A percentile compares a stretch with the other conserved stretches of the same genome.
Evolutionary conservation across 495 filamentous ascomycete species (phyloP).

Genomic region (Aspergillus steynii): DNA sequence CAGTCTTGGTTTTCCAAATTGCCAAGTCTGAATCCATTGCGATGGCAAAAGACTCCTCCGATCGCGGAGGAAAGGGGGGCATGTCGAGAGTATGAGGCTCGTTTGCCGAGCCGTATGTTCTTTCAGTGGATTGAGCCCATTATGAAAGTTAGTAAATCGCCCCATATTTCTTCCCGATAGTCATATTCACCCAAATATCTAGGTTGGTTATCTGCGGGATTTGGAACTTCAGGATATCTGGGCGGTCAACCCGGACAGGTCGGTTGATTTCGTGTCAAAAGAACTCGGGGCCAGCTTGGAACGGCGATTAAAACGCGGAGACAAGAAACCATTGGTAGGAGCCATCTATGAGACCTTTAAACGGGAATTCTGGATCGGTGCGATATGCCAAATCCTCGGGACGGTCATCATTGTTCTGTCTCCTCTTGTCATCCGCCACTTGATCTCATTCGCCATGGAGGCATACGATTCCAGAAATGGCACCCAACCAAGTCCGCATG

Average conservation of each 20-base stretch:
- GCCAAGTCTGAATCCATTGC: conserved; percentile 1
- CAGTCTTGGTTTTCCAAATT: neutral
- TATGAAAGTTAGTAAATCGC: conserved; percentile 2
- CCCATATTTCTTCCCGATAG: neutral
- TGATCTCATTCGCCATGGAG: conserved; percentile 77
- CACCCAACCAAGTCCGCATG: conserved; percentile 53
- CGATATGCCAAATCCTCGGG: conserved; percentile 70
- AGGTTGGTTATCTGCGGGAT: conserved; percentile 74
- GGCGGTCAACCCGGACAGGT: conserved; percentile 76
- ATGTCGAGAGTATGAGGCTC: neutral
- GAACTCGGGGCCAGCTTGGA: conserved; percentile 68
- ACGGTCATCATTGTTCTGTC: conserved; percentile 71
- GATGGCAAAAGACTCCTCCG: conserved; percentile 3
- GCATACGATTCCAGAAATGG: conserved; percentile 63
- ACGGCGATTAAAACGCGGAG: conserved; percentile 61
- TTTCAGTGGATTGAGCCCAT: conserved; percentile 1
- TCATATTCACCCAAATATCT: neutral
- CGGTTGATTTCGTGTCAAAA: conserved; percentile 63
- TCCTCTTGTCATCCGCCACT: conserved; percentile 69
- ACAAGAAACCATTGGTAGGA: conserved; percentile 72
- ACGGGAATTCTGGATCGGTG: conserved; percentile 81
- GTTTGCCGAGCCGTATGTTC: neutral
- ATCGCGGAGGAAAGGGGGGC: neutral
- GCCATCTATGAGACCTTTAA: conserved; percentile 88
- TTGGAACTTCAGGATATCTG: conserved; percentile 86